Evolutionary conservation across 2,329 filamentous ascomycete species (phyloP), one percentile per base, ranked within the genome.

Genomic region (Botryotinia calthae): DNA sequence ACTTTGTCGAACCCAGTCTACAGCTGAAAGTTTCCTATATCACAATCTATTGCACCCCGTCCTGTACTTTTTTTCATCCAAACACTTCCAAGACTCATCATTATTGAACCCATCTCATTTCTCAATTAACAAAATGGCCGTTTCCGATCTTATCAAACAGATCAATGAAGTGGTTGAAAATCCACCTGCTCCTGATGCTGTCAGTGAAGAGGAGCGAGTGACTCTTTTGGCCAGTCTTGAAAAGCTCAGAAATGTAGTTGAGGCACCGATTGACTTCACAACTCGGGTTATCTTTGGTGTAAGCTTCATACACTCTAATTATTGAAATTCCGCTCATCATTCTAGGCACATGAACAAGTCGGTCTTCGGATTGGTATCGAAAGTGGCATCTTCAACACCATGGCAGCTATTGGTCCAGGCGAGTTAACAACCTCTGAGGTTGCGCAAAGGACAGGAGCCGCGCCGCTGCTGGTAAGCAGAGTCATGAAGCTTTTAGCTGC

Each of bases 361-460:
- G 48, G 48, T 22, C n/a, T 68, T 54, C 70, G 70, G 51, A 28
- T 67, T 72, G 48, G 28, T 6, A 59, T 54, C 70, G 70, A 72
- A 42, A 72, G 67, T 51, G 70, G 70, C 7, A 34, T 72, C 40
- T 72, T 68, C 16, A 61, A 72, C 31, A 68, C 42, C 16, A 56
- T 72, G 25, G 63, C 46, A 8, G 46, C 46, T 3, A 67, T 67
- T 59, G 61, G 42, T 2, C n/a, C 34, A 56, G 44, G 46, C 18
- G 48, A 63, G 44, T 31, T 72, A 37, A 40, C 10, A 5, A 46
- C 51, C 7, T 44, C 48, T 25, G 48, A 65, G 44, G 8, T 72
- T 72, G 34, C 70, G 12, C 28, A 72, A 22, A 67, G 28, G 16
- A 63, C 59, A 12, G 62, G 62, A 54, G 64, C 70, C 31, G 70